Evolutionary conservation across 2,329 filamentous ascomycete genomes (phyloP).

Genomic region (Neophaeococcomyces mojaviensis): DNA sequence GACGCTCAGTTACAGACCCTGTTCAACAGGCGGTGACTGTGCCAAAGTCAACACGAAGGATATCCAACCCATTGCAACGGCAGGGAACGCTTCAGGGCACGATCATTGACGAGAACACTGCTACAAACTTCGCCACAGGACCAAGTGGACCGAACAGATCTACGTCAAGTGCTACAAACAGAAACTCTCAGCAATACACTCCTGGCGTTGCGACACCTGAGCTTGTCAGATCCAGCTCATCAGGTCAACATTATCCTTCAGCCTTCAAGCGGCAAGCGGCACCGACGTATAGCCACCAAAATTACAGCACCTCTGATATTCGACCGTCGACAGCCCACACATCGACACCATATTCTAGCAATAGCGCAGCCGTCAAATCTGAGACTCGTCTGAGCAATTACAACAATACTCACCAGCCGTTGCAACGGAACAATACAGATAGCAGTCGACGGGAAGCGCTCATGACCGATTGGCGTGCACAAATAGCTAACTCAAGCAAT

Average conservation of each 20-base stretch:
- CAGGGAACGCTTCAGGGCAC: slow-evolving; percentile 7
- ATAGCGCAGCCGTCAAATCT: slow-evolving; percentile 45
- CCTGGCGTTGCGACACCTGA: not conserved
- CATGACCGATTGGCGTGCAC: slow-evolving; percentile 60
- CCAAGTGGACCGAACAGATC: slow-evolving; percentile 6
- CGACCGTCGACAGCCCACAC: not conserved
- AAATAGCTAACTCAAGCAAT: slow-evolving; percentile 46
- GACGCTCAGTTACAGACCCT: slow-evolving; percentile 14
- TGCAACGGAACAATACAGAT: slow-evolving; percentile 10
- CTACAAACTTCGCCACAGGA: slow-evolving; percentile 12
- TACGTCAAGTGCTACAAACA: not conserved
- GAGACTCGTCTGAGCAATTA: slow-evolving; percentile 35
- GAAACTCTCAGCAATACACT: slow-evolving; percentile 1
- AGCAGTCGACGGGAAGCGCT: slow-evolving; percentile 40
- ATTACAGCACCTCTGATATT: not conserved
- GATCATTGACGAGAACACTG: slow-evolving; percentile 19
- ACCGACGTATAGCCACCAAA: not conserved
- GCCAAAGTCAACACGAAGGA: slow-evolving; percentile 11
- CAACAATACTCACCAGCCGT: slow-evolving; percentile 16
- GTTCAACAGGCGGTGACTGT: slow-evolving; percentile 11
- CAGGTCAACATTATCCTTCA: not conserved
- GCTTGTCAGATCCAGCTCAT: not conserved
- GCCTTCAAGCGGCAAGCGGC: slow-evolving; percentile 1
- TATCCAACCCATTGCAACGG: slow-evolving; percentile 11
- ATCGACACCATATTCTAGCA: slow-evolving; percentile 12